These are phyloP conservation scores for Trifolium fragiferum DNA, from an alignment of 306 rosid genomes.

Conservation along the genomic window DNA sequence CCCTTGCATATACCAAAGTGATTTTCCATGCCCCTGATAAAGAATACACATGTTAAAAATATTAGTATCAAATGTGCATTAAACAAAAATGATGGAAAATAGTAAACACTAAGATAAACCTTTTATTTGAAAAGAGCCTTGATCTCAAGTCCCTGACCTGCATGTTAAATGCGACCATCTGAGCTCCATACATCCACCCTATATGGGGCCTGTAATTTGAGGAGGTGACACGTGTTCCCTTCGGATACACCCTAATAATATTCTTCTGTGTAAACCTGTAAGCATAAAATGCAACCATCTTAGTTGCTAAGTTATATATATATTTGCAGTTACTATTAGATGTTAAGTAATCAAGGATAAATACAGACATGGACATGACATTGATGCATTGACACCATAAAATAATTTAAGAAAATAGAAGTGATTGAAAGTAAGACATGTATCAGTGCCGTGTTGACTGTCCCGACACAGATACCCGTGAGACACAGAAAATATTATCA, in stretches of 20 bases:
- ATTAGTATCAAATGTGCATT: constrained; percentile 7
- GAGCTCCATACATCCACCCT: constrained; percentile 96
- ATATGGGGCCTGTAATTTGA: constrained; percentile 81
- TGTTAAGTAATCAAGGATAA: background rate
- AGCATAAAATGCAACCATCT: constrained; percentile 38
- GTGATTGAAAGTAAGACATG: background rate
- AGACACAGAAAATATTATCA: background rate
- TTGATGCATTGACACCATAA: background rate
- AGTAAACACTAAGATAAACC: constrained; percentile 24
- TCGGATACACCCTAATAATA: constrained; percentile 82
- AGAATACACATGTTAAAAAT: constrained; percentile 29
- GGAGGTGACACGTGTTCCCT: constrained; percentile 80
- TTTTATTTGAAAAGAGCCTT: constrained; percentile 28
- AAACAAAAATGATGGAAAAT: constrained; percentile 25
- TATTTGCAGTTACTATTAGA: constrained; percentile 22
- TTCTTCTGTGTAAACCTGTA: constrained; percentile 82
- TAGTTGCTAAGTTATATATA: constrained; percentile 29
- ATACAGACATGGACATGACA: background rate
- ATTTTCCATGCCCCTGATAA: constrained; percentile 76
- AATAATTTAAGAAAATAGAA: background rate
- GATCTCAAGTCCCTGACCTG: constrained; percentile 64
- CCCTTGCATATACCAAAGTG: constrained; percentile 83
- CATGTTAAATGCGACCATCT: constrained; percentile 96
- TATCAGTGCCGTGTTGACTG: background rate
- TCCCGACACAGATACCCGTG: background rate